Evolutionary conservation across 805 yeast genomes (phyloP).

Genomic region (Blastobotrys americana): DNA sequence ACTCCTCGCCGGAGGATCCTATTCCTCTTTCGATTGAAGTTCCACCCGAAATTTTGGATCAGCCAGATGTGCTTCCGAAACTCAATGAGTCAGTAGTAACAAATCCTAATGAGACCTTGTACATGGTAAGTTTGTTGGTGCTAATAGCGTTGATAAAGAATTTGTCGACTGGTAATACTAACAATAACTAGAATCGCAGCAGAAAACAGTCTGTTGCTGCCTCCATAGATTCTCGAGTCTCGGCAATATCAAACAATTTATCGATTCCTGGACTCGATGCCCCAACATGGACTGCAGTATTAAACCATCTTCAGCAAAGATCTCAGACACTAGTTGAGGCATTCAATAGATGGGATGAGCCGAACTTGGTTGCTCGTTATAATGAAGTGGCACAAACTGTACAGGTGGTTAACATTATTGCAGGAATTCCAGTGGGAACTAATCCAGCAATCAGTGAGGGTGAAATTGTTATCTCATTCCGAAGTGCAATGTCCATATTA

Average conservation of each 20-base stretch:
- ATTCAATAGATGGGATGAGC: conserved; percentile 8
- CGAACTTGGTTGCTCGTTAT: conserved; percentile 1
- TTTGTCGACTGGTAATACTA: no score
- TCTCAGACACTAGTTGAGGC: conserved; percentile 3
- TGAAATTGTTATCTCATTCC: conserved; percentile 15
- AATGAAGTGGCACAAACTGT: conserved; percentile 10
- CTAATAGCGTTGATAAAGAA: no score
- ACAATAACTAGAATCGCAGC: neutral
- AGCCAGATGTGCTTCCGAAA: neutral
- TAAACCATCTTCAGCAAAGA: conserved; percentile 5
- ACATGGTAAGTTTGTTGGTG: no score
- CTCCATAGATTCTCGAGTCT: conserved; percentile 4
- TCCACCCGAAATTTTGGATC: conserved; percentile 8
- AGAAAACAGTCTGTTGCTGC: conserved; percentile 1
- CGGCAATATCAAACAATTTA: conserved; percentile 1
- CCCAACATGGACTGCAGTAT: conserved; percentile 16
- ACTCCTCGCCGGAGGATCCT: conserved; percentile 1
- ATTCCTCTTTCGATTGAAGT: conserved; percentile 9
- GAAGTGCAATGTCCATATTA: conserved; percentile 15
- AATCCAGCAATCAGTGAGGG: conserved; percentile 13
- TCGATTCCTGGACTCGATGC: conserved; percentile 4
- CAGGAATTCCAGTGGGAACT: conserved; percentile 22
- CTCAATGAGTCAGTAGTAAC: neutral
- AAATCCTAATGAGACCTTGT: no score
- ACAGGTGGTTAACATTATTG: conserved; percentile 15